These are phyloP conservation scores for Beta corolliflora DNA, from an alignment of 179 eudicot species.

Conservation along the genomic window DNA sequence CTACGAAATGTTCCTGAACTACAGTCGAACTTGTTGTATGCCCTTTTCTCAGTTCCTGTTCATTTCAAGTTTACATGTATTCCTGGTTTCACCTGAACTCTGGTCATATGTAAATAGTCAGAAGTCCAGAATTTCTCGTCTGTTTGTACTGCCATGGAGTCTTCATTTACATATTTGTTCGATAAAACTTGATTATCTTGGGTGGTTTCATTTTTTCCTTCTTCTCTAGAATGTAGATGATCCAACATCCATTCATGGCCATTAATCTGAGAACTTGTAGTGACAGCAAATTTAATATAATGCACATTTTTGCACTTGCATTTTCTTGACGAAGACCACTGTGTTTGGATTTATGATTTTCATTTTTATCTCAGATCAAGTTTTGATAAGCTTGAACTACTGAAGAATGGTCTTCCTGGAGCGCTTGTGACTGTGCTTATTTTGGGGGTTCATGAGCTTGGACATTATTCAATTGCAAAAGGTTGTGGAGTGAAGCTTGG, in stretches of 20 bases:
- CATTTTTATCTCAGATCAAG: constrained; percentile 62
- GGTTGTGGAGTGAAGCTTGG: constrained; percentile 78
- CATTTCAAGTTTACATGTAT: constrained; percentile 6
- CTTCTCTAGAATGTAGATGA: neutral
- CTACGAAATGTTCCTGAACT: constrained; percentile 93
- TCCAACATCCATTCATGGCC: neutral
- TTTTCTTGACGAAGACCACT: neutral
- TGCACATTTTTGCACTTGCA: neutral
- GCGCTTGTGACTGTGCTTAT: constrained; percentile 84
- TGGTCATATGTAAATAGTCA: neutral
- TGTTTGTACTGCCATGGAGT: neutral
- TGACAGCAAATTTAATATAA: constrained; percentile 3
- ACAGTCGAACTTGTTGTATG: constrained; percentile 82
- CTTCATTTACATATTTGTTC: neutral
- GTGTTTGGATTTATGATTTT: constrained; percentile 19
- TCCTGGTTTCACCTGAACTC: neutral
- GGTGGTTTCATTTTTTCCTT: neutral
- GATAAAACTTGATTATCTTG: neutral
- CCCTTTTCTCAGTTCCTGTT: constrained; percentile 18
- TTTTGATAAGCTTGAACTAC: constrained; percentile 68
- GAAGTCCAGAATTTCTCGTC: neutral
- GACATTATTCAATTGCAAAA: constrained; percentile 73
- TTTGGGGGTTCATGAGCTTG: constrained; percentile 83
- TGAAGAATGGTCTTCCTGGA: constrained; percentile 90
- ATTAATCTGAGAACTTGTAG: neutral